Evolutionary conservation across 805 yeast genomes (phyloP), one percentile per base, ranked within the genome.

Genomic region (Barnettozyma botsteinii): DNA sequence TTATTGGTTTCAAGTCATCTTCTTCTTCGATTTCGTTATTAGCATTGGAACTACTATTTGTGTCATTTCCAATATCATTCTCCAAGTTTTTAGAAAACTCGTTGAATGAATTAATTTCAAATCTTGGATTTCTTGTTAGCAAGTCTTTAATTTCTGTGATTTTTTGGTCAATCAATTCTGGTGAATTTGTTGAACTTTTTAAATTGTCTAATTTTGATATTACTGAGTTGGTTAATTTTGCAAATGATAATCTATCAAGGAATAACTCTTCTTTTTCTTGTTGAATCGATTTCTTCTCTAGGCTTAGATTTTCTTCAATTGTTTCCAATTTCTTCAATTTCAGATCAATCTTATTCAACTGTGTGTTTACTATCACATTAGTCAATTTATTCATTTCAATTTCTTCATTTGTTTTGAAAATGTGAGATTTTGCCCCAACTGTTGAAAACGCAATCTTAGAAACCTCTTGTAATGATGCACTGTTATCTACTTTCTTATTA

Each of bases 321-420:
- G 73, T 74, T 29, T 69, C 72, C 32, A 85, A 64, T 45, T 80
- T 75, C 19, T 63, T 59, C 45, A 84, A 52, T 61, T 85, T 85
- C 45, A 81, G 50, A 44, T 82, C 83, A 25, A 85, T 67, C 51
- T 82, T 80, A 39, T 73, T 70, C 43, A 81, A 48, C 57, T 81
- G 79, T 31, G 75, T 73, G 53, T 81, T 80, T 15, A 83, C 67
- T 34, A 85, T 70, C 22, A 70, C 70, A 21, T 72, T 67, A 11
- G 81, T 62, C 18, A 81, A 59, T 39, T 73, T 75, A 50, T 77
- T 72, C 79, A 79, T 77, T 55, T 82, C 87, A 45, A 88, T 68
- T 54, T 86, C 96, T 59, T 85, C 94, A 55, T 76, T 79, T 5
- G 79, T 76, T 15, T 91, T 85, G 61, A 86, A 83, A 17, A 84